Conservation (phyloP, 2,329 filamentous ascomycete species). For the Alternaria postmessia region DNA sequence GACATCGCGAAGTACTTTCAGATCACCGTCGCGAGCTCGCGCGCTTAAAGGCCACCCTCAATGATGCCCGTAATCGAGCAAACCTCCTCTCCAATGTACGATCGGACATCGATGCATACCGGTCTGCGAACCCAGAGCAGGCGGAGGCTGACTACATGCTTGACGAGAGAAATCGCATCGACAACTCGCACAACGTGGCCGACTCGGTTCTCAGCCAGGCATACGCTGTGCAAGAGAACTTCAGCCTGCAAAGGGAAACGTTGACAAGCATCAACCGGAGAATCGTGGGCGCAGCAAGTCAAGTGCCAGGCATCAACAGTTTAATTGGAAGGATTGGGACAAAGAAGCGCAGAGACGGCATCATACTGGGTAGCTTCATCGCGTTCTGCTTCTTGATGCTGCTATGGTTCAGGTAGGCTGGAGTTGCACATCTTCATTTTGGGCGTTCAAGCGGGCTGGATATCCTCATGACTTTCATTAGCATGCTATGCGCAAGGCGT, state of each 20-base stretch:
- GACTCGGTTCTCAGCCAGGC: slow-evolving; percentile 93
- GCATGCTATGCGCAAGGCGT: slow-evolving; percentile 24
- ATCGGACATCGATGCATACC: slow-evolving; percentile 90
- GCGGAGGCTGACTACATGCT: slow-evolving; percentile 98
- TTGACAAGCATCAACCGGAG: slow-evolving; percentile 87
- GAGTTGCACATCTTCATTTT: slow-evolving; percentile 10
- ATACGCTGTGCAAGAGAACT: slow-evolving; percentile 94
- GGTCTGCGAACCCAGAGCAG: slow-evolving; percentile 78
- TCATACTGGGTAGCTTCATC: slow-evolving; percentile 91
- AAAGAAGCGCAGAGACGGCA: slow-evolving; percentile 92
- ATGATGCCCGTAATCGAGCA: slow-evolving; percentile 81
- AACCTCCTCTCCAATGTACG: slow-evolving; percentile 92
- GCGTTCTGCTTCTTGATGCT: slow-evolving; percentile 90
- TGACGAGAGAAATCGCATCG: slow-evolving; percentile 82
- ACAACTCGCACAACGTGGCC: slow-evolving; percentile 87
- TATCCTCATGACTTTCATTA: slow-evolving; percentile 38
- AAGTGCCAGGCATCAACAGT: slow-evolving; percentile 91
- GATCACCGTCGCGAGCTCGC: slow-evolving; percentile 85
- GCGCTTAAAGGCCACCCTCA: slow-evolving; percentile 76
- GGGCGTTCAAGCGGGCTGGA: slow-evolving; percentile 36
- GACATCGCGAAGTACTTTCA: slow-evolving; percentile 87
- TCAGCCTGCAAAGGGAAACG: slow-evolving; percentile 85
- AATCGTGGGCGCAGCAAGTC: slow-evolving; percentile 87
- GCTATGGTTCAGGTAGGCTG: slow-evolving; percentile 62
- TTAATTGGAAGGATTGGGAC: slow-evolving; percentile 92